These are phyloP conservation scores for Soucietia sequanensis DNA, from an alignment of 805 yeast genomes.

Conservation along the genomic window DNA sequence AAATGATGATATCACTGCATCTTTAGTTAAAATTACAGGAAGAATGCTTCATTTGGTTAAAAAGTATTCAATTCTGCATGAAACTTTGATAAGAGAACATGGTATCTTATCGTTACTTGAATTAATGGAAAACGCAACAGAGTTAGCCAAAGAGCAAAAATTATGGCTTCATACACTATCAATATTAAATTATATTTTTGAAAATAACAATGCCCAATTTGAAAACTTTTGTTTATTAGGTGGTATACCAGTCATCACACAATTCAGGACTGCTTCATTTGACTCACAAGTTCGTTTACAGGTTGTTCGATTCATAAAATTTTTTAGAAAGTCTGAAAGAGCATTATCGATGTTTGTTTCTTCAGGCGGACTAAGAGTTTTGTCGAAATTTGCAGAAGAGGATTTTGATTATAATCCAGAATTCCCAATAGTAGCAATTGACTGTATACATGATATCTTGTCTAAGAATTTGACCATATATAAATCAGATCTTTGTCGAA, in stretches of 20 bases:
- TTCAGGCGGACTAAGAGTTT: slow-evolving; percentile 45
- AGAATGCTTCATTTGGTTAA: slow-evolving; percentile 36
- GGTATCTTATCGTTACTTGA: slow-evolving; percentile 40
- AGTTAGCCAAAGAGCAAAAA: slow-evolving; percentile 28
- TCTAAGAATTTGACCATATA: slow-evolving; percentile 35
- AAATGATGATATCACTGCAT: slow-evolving; percentile 26
- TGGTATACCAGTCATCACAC: slow-evolving; percentile 42
- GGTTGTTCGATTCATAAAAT: slow-evolving; percentile 34
- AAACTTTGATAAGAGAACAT: slow-evolving; percentile 39
- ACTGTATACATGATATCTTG: slow-evolving; percentile 34
- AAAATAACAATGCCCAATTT: slow-evolving; percentile 25
- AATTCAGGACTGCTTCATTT: slow-evolving; percentile 30
- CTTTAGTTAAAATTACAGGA: slow-evolving; percentile 35
- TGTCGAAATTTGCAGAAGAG: slow-evolving; percentile 46
- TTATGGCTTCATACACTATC: slow-evolving; percentile 39
- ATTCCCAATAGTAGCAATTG: slow-evolving; percentile 37
- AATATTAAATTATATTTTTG: slow-evolving; percentile 34
- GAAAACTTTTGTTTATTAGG: slow-evolving; percentile 44
- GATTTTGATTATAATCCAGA: slow-evolving; percentile 40
- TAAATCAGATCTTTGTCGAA: slow-evolving; percentile 42
- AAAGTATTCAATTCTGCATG: slow-evolving; percentile 41
- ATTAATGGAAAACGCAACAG: slow-evolving; percentile 33
- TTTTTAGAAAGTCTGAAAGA: slow-evolving; percentile 30
- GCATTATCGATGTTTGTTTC: slow-evolving; percentile 43
- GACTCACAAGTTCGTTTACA: slow-evolving; percentile 32